Base-by-base conservation (phyloP, 2,329 filamentous ascomycete species). In the Zymoseptoria crescenta region DNA sequence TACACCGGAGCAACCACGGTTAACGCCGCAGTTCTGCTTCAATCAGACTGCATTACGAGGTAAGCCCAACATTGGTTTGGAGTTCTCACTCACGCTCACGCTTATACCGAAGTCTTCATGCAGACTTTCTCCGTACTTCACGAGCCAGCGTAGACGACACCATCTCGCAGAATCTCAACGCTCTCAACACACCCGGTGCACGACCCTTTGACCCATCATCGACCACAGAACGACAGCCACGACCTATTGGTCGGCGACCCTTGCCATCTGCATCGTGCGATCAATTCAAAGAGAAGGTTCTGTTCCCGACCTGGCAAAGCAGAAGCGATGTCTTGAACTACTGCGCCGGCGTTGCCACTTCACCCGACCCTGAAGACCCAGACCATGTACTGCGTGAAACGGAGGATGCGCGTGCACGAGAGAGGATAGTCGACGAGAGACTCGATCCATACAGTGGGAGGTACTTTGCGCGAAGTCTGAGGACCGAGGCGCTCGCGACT, bases 91-190 rank as follows among this genome's bases (percentile, higher is more conserved):
- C 50, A 41, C 50, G 62, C 68, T 69, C 65, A 70, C 64, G 67
- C 69, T 72, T 66, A 71, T 68, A 65, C 65, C 45, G 59, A 68
- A 64, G 62, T 60, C 54, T 51, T 57, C n/a, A 54, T 52, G 3
- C 70, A 96, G 94, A 96, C 73, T 99, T 99, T 73, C 82, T 99
- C 21, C 88, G 91, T 48, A 75, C 94, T 65, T 96, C 93, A 8
- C 86, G 94, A 64, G 81, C 84, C 56, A 84, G 88, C 53, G 87
- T 96, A 69, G 94, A 99, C 75, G 94, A 99, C 75, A 91, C 89
- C 51, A 97, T 99, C 70, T 85, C 86, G 0, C 92, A 96, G 70
- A 93, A 95, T 69, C 84, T 99, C 62, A 97, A 97, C 77, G 90
- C 91, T 1, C 82, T 97, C 45, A 77, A 90, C 51, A 92, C 87